A percentile compares a stretch with the other conserved stretches of the same genome.
Conservation (phyloP, 257 asterid species). For the Nicotiana knightiana region DNA sequence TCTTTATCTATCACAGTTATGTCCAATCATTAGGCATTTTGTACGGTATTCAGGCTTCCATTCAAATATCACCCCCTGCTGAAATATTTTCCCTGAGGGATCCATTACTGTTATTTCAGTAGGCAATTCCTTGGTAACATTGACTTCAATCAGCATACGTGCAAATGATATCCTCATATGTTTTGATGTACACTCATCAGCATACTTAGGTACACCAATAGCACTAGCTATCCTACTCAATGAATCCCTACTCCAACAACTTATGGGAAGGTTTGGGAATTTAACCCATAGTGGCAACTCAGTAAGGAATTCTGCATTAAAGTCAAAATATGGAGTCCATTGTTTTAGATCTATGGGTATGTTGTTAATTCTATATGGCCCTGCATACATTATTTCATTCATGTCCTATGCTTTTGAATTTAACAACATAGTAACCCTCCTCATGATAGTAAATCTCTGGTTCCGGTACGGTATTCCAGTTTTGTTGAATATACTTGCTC, state of each 20-base stretch:
- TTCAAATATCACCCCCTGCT: background rate
- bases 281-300: background rate
- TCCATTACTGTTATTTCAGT: background rate
- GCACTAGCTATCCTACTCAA: background rate
- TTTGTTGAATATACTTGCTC: background rate
- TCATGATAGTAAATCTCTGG: background rate
- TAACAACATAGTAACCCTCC: background rate
- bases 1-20: too few species aligned
- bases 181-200: background rate
- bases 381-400: background rate
- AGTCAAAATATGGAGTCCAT: background rate
- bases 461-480: background rate
- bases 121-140: background rate
- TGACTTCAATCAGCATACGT: background rate
- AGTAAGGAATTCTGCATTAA: background rate
- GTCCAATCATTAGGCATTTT: too few species aligned
- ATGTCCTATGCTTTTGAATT: background rate
- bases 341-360: background rate
- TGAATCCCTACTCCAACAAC: background rate
- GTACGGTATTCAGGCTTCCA: background rate
- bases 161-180: background rate
- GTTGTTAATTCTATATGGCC: background rate
- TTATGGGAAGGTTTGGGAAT: background rate
- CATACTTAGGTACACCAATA: background rate
- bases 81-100: too few species aligned